Percentiles rank a stretch among this genome's conserved stretches.
phyloP scores from a whole-genome alignment of 192 early-diverging fungal species.

The Mortierella antarctica region DNA sequence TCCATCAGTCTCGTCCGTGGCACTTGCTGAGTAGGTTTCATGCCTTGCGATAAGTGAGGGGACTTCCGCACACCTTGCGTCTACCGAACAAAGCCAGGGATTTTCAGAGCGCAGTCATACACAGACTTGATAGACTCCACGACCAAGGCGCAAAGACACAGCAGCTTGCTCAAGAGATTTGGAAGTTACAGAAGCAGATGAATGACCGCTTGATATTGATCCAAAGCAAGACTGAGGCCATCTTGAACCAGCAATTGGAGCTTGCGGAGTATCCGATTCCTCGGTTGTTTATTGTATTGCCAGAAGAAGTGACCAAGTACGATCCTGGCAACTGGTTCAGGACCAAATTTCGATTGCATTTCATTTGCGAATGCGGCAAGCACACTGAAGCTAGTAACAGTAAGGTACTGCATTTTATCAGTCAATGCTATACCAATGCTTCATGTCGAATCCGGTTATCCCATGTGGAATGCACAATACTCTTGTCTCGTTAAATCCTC shows the following conservation, averaged over 20 bases:
- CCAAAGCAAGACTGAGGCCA: conserved; percentile 14
- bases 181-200: conserved; percentile 4
- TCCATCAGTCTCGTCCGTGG: neutral
- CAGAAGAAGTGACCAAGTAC: neutral
- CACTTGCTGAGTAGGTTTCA: neutral
- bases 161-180: conserved; percentile 10
- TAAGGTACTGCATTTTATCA: neutral
- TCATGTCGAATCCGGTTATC: too few species aligned
- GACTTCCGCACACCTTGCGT: neutral
- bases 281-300: conserved; percentile 14
- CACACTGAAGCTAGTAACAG: neutral
- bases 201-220: conserved; percentile 6
- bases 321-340: neutral
- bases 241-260: conserved; percentile 7
- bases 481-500: too few species aligned
- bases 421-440: too few species aligned
- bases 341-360: neutral
- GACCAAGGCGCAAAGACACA: neutral
- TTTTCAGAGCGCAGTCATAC: neutral
- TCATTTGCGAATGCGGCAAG: conserved; percentile 6
- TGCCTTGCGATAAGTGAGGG: neutral
- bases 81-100: neutral
- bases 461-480: too few species aligned
- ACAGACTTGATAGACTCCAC: neutral
- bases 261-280: conserved; percentile 11